A percentile compares a stretch with the other conserved stretches of the same genome.
These are phyloP conservation scores for Cytospora schulzeri DNA, from an alignment of 2,329 filamentous ascomycete species.

Conservation along the genomic window DNA sequence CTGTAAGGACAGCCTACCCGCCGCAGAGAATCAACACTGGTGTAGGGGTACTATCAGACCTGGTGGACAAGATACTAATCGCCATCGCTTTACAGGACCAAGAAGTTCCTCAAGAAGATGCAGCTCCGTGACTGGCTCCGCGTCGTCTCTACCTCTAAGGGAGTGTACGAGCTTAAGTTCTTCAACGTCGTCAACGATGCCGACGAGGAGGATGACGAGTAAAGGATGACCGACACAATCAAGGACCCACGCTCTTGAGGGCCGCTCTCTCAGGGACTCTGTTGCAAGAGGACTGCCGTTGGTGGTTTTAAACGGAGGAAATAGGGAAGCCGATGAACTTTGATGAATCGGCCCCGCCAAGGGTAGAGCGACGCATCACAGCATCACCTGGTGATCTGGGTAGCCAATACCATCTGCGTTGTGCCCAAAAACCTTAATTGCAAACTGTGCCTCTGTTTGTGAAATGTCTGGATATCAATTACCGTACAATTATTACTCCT, in stretches of 20 bases:
- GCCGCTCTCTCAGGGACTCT: constrained; percentile 7
- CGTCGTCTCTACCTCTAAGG: constrained; percentile 95
- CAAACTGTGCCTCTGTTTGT: constrained; percentile 8
- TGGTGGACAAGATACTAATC: constrained; percentile 31
- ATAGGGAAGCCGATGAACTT: constrained; percentile 4
- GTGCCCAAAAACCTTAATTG: constrained; percentile 4
- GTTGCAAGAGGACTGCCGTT: constrained; percentile 20
- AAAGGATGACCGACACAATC: constrained; percentile 48
- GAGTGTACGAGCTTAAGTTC: constrained; percentile 99
- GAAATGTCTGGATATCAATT: constrained; percentile 20
- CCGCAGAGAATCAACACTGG: not conserved
- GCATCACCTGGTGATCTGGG: constrained; percentile 4
- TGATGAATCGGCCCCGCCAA: not conserved
- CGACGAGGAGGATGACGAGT: constrained; percentile 97
- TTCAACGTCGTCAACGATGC: constrained; percentile 99
- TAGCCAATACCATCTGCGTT: constrained; percentile 24
- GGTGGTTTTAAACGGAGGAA: constrained; percentile 18
- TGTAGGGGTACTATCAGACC: not conserved
- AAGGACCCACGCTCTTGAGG: not conserved
- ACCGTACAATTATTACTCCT: not conserved
- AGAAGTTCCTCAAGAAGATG: constrained; percentile 99
- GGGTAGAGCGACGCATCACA: not conserved
- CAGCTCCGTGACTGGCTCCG: constrained; percentile 99
- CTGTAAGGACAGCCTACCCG: constrained; percentile 63
- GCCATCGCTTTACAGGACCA: constrained; percentile 65